phyloP scores from a whole-genome alignment of 2,329 filamentous ascomycete species.

The Aaosphaeria arxii region DNA sequence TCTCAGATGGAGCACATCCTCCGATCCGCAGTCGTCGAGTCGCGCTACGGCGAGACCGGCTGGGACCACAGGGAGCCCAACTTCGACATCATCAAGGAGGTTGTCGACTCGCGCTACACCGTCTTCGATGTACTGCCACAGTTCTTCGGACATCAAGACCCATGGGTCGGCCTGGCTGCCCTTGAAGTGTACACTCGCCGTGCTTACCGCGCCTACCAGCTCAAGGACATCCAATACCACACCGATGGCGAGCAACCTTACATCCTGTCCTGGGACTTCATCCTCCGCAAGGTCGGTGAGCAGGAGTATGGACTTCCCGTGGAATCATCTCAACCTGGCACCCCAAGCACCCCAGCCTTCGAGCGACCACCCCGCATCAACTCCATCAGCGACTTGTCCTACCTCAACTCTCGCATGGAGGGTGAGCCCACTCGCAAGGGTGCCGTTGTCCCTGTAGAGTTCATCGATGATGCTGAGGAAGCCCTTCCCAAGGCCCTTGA shows the following conservation, averaged over 20 bases:
- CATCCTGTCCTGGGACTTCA: conserved; percentile 90
- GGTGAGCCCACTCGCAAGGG: conserved; percentile 80
- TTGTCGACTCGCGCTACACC: conserved; percentile 97
- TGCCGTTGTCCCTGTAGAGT: conserved; percentile 90
- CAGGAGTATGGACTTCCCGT: conserved; percentile 83
- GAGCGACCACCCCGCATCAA: conserved; percentile 70
- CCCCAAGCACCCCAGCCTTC: conserved; percentile 65
- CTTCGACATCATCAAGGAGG: conserved; percentile 89
- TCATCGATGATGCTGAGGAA: conserved; percentile 92
- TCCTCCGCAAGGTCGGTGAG: conserved; percentile 88
- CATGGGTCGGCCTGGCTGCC: conserved; percentile 90
- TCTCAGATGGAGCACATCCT: conserved; percentile 99
- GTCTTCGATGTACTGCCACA: conserved; percentile 94
- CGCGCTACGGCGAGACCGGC: conserved; percentile 93
- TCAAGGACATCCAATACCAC: conserved; percentile 87
- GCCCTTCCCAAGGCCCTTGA: conserved; percentile 80
- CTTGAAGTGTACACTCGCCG: conserved; percentile 95
- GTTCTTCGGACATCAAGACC: conserved; percentile 92
- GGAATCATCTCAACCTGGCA: conserved; percentile 75
- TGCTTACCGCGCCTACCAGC: conserved; percentile 91
- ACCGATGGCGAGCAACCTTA: conserved; percentile 73
- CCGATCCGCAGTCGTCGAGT: conserved; percentile 90
- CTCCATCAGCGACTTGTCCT: conserved; percentile 96
- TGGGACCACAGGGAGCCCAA: conserved; percentile 95
- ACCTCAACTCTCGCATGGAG: conserved; percentile 69